Evolutionary conservation across 2,329 filamentous ascomycete genomes (phyloP).

Genomic region (Xylariaceae sp.): DNA sequence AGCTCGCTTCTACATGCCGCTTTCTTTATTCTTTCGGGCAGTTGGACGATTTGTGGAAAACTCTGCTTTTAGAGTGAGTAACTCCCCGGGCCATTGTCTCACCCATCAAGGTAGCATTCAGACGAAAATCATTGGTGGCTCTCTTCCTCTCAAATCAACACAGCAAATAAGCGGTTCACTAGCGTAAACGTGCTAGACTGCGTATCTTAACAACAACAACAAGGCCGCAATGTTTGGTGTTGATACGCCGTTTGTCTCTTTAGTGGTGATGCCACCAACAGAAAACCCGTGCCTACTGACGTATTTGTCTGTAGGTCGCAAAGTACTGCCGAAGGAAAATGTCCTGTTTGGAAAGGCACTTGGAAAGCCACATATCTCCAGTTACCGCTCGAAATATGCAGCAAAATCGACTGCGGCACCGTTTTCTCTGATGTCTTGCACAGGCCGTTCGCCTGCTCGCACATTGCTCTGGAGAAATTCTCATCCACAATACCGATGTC

Average conservation of each 20-base stretch:
- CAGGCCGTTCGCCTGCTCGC: conserved; percentile 83
- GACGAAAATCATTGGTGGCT: neutral
- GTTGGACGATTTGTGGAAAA: conserved; percentile 85
- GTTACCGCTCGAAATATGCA: conserved; percentile 47
- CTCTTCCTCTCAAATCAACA: neutral
- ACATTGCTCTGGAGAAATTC: conserved; percentile 65
- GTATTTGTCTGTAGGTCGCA: conserved; percentile 29
- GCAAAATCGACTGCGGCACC: conserved; percentile 65
- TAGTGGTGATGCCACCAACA: neutral
- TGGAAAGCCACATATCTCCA: conserved; percentile 78
- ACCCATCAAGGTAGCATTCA: neutral
- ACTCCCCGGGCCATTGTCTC: conserved; percentile 10
- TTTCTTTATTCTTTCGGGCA: conserved; percentile 81
- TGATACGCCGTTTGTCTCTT: neutral
- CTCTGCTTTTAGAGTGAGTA: conserved; percentile 78
- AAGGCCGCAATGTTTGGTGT: neutral
- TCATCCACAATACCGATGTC: conserved; percentile 63
- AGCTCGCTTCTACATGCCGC: conserved; percentile 73
- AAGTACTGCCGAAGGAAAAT: conserved; percentile 33
- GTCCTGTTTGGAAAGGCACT: conserved; percentile 69
- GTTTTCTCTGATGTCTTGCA: conserved; percentile 90
- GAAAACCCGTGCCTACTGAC: conserved; percentile 1
- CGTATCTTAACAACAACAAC: neutral
- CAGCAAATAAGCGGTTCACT: conserved; percentile 6
- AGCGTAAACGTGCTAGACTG: neutral